Evolutionary conservation across 225 moss, liverwort and hornwort genomes (phyloP).

Genomic region (Takakia lepidozioides): DNA sequence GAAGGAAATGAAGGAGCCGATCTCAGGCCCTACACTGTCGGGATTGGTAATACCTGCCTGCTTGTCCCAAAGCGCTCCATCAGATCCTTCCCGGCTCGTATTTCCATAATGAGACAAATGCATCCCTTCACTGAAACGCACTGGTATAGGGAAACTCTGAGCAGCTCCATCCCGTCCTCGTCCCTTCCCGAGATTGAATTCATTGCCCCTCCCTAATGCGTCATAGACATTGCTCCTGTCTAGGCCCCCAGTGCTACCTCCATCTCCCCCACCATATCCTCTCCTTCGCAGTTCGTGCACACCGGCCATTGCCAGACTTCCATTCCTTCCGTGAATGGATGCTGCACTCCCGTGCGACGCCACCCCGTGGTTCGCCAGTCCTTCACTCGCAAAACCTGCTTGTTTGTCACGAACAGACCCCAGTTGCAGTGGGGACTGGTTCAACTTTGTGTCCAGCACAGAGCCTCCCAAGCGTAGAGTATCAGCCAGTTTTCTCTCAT

Average conservation of each 20-base stretch:
- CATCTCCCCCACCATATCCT: not conserved
- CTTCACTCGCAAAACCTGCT: no score
- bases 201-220: constrained; percentile 7
- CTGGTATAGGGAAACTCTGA: constrained; percentile 1
- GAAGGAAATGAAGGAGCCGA: constrained; percentile 2
- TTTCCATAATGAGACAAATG: no score
- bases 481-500: constrained; percentile 11
- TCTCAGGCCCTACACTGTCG: not conserved
- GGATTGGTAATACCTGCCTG: constrained; percentile 10
- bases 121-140: no score
- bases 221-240: constrained; percentile 15
- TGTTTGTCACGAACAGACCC: no score
- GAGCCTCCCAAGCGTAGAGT: not conserved
- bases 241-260: constrained; percentile 2
- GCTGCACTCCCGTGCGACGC: not conserved
- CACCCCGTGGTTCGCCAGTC: constrained; percentile 3
- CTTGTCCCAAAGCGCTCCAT: no score
- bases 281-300: not conserved
- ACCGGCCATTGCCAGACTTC: constrained; percentile 6
- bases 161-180: constrained; percentile 5
- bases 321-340: constrained; percentile 5
- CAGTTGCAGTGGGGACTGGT: constrained; percentile 4
- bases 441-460: not conserved
- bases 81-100: constrained; percentile 10
- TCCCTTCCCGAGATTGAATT: constrained; percentile 6